Conservation (phyloP, 768 basidiomycete genomes). For the Kondoa subrosea region DNA sequence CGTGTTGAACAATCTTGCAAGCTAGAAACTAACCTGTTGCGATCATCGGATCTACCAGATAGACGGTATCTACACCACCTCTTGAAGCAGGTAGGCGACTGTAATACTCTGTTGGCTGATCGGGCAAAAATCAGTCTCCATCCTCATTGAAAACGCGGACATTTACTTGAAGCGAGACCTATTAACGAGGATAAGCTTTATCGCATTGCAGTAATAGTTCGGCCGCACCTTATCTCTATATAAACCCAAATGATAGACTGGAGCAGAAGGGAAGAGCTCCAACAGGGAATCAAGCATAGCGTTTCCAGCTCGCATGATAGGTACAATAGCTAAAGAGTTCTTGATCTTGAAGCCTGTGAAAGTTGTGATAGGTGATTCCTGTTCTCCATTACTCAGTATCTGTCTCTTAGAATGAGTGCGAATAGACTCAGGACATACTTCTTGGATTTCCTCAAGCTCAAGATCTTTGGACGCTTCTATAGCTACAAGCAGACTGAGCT, state of each 20-base stretch:
- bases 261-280: slow-evolving; percentile 68
- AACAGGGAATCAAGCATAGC: slow-evolving; percentile 77
- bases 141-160: slow-evolving; percentile 7
- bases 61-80: slow-evolving; percentile 65
- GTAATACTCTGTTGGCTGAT: slow-evolving; percentile 28
- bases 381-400: slow-evolving; percentile 10
- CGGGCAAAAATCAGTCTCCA: slow-evolving; percentile 7
- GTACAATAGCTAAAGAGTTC: slow-evolving; percentile 64
- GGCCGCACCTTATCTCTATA: slow-evolving; percentile 47
- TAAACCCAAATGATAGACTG: slow-evolving; percentile 78
- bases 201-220: neutral
- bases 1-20: slow-evolving; percentile 55
- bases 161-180: slow-evolving; percentile 17
- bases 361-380: slow-evolving; percentile 54
- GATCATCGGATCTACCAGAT: slow-evolving; percentile 76
- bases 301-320: slow-evolving; percentile 79
- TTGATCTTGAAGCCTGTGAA: slow-evolving; percentile 64
- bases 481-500: neutral
- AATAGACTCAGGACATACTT: too few species aligned
- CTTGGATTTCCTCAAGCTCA: neutral
- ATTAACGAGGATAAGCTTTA: neutral
- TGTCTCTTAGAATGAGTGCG: too few species aligned
- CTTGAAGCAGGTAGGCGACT: slow-evolving; percentile 69
- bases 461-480: slow-evolving; percentile 1
- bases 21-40: slow-evolving; percentile 92